Base-by-base conservation (phyloP, 345 rosid genomes). In the Kernera saxatilis region DNA sequence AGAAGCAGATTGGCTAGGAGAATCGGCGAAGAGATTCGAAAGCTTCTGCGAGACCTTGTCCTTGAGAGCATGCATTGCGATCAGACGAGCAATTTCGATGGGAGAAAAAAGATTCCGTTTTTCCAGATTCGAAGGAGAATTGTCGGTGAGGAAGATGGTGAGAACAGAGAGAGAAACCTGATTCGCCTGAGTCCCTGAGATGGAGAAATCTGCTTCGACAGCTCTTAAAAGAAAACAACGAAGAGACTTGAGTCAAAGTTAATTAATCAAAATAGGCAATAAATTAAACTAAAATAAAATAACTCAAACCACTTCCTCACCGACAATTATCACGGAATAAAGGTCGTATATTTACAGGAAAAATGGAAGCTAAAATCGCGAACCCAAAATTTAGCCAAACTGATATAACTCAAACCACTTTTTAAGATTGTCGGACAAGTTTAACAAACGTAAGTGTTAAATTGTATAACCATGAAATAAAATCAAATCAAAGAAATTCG, bases 41-140 rank as follows among this genome's bases (percentile, higher is more conserved):
- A 90, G 84, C 78, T 82, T 86, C 66, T 86, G 86, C 0, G 96
- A 77, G 11, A 90, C 87, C 45, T 87, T 93, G 23, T 86, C 92
- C 72, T 83, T 91, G 50, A 88, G 81, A 39, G 89, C 12, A 56
- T 81, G 59, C 98, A 93, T 90, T 29, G 60, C 43, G 73, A 77
- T 65, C 65, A 55, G 23, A 64, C 18, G 11, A 46, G 46, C 10
- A 29, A 13, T 10, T 39, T 15, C 2, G 3, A 36, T 18, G 13
- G 41, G 27, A 60, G 59, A 49, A 1, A 25, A 25, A 3, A 23
- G 3, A 25, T 11, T 11, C 3, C 8, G 6, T 40, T n/a, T n/a
- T n/a, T n/a, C 3, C 5, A 36, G 52, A 70, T 71, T 43, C 23
- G 40, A 39, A 59, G 50, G 50, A 52, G 18, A 52, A 36, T 58